Percentiles rank a stretch among this genome's conserved stretches.
phyloP scores from a whole-genome alignment of 306 rosid species.

The Amphicarpaea edgeworthii region DNA sequence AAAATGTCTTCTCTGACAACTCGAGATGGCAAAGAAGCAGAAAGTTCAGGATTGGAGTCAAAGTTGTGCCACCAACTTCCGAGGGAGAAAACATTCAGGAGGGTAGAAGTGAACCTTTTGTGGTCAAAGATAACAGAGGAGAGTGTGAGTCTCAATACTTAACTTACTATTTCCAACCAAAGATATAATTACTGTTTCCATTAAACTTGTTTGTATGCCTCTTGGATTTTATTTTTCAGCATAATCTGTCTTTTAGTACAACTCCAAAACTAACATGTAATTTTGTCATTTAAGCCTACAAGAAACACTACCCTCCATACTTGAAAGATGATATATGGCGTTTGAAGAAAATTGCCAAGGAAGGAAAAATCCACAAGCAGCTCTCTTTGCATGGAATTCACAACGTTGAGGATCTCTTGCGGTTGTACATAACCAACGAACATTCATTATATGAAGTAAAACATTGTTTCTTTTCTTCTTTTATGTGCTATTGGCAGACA shows the following conservation, averaged over 20 bases:
- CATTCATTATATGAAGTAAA: conserved; percentile 52
- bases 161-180: background rate
- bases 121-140: conserved; percentile 73
- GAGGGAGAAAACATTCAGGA: conserved; percentile 54
- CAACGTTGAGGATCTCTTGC: conserved; percentile 61
- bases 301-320: conserved; percentile 67
- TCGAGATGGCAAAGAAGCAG: conserved; percentile 69
- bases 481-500: background rate
- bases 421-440: conserved; percentile 39
- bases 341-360: conserved; percentile 61
- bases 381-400: conserved; percentile 44
- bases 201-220: conserved; percentile 20
- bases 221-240: conserved; percentile 11
- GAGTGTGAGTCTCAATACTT: conserved; percentile 58
- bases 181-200: background rate
- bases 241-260: conserved; percentile 8
- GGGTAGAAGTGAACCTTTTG: conserved; percentile 63
- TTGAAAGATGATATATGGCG: conserved; percentile 70
- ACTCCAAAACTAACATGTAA: conserved; percentile 31
- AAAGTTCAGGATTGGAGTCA: conserved; percentile 69
- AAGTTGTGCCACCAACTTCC: conserved; percentile 25
- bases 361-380: conserved; percentile 49
- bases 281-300: conserved; percentile 56
- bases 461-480: conserved; percentile 6
- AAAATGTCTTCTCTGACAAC: conserved; percentile 60